A percentile compares a stretch with the other conserved stretches of the same genome.
These are phyloP conservation scores for Boletus vinaceobasis DNA, from an alignment of 768 basidiomycete genomes.

Conservation along the genomic window DNA sequence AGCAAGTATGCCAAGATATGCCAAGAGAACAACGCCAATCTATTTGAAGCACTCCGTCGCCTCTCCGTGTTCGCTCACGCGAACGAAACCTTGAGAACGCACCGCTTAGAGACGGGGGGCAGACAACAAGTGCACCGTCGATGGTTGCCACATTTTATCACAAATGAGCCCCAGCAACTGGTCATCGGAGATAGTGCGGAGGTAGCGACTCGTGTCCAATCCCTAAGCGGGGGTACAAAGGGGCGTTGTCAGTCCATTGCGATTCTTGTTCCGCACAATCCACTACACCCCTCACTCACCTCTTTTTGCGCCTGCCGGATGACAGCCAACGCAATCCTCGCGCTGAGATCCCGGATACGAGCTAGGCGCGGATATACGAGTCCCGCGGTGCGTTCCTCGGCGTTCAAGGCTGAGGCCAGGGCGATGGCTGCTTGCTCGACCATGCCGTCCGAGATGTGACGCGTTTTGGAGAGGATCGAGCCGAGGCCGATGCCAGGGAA, in stretches of 20 bases:
- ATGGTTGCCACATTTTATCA: slow-evolving; percentile 56
- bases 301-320: slow-evolving; percentile 63
- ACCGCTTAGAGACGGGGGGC: slow-evolving; percentile 17
- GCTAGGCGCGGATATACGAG: slow-evolving; percentile 68
- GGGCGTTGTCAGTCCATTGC: neutral
- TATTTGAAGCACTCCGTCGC: slow-evolving; percentile 1
- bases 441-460: slow-evolving; percentile 63
- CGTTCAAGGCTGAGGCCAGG: slow-evolving; percentile 52
- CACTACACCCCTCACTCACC: slow-evolving; percentile 32
- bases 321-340: slow-evolving; percentile 57
- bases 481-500: slow-evolving; percentile 64
- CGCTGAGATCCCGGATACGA: slow-evolving; percentile 66
- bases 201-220: slow-evolving; percentile 44
- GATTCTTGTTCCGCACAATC: neutral
- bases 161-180: slow-evolving; percentile 48
- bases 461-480: slow-evolving; percentile 53
- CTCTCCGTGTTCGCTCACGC: neutral
- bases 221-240: slow-evolving; percentile 6
- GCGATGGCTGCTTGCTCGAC: slow-evolving; percentile 65
- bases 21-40: neutral
- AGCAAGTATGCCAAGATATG: neutral
- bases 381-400: slow-evolving; percentile 50
- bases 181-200: slow-evolving; percentile 47
- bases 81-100: neutral
- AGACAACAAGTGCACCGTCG: neutral